Conservation (phyloP, 352 stramenopile genomes). For the Globisporangium paddicum region DNA sequence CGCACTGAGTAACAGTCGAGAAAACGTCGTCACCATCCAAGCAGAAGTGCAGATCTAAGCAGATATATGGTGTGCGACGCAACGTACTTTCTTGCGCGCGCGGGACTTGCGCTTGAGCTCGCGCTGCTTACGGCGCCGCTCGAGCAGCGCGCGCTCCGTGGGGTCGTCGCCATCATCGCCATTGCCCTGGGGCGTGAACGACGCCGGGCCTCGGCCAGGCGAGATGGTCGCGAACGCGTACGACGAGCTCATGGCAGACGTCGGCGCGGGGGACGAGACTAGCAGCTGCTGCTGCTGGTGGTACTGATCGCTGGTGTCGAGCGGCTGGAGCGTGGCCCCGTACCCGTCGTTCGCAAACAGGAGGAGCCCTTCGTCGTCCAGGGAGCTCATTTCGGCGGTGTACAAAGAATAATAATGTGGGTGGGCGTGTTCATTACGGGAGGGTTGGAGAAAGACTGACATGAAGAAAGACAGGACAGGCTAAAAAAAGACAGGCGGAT, state of each 20-base stretch:
- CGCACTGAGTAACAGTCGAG: no score
- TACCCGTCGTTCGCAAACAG: background rate
- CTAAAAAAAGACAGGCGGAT: no score
- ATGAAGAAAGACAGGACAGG: constrained; percentile 2
- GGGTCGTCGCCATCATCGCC: background rate
- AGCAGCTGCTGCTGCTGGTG: background rate
- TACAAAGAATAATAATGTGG: background rate
- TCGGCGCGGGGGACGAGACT: background rate
- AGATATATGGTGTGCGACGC: background rate
- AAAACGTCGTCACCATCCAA: background rate
- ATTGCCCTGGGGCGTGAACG: background rate
- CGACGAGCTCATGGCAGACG: background rate
- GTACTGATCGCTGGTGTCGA: background rate
- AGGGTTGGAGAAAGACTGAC: no score
- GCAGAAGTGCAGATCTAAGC: background rate
- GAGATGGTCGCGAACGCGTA: constrained; percentile 15
- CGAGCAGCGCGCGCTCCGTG: constrained; percentile 5
- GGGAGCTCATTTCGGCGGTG: background rate
- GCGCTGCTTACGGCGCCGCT: constrained; percentile 16
- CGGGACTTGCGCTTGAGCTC: constrained; percentile 17
- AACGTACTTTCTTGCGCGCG: constrained; percentile 14
- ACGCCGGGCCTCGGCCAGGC: background rate
- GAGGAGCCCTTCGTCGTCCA: background rate
- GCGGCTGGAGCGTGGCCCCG: background rate
- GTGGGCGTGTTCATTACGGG: no score